Evolutionary conservation across 2,329 filamentous ascomycete genomes (phyloP).

Genomic region (Trichothecium sympodiale): DNA sequence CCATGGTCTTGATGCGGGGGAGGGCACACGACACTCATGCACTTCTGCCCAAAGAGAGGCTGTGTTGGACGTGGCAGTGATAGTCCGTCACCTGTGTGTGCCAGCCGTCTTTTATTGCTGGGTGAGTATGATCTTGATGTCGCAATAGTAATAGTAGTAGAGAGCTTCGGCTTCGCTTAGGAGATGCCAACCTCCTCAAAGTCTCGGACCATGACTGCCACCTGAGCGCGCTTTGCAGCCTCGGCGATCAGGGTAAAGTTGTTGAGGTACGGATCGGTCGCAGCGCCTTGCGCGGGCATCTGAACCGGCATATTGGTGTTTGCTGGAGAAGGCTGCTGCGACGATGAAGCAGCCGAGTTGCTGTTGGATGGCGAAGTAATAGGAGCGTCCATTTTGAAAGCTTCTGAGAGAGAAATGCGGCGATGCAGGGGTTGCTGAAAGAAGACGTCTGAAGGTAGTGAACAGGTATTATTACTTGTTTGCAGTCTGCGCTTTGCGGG

Average conservation of each 20-base stretch:
- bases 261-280: constrained; percentile 53
- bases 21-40: too few species aligned
- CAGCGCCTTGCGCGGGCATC: constrained; percentile 17
- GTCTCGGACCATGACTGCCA: constrained; percentile 80
- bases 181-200: constrained; percentile 47
- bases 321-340: constrained; percentile 16
- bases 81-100: too few species aligned
- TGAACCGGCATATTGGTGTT: constrained; percentile 12
- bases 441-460: too few species aligned
- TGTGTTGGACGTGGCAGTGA: too few species aligned
- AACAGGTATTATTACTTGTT: too few species aligned
- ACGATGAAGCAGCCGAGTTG: constrained; percentile 14
- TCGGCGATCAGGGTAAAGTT: constrained; percentile 83
- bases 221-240: constrained; percentile 84
- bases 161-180: background rate
- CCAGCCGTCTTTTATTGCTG: too few species aligned
- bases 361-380: constrained; percentile 16
- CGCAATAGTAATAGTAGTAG: too few species aligned
- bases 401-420: background rate
- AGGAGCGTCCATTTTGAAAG: constrained; percentile 21
- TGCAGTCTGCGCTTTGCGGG: too few species aligned
- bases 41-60: too few species aligned
- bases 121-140: too few species aligned
- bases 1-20: too few species aligned
- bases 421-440: too few species aligned